These are phyloP conservation scores for Cyamopsis tetragonoloba DNA, from an alignment of 306 rosid species.

Conservation along the genomic window DNA sequence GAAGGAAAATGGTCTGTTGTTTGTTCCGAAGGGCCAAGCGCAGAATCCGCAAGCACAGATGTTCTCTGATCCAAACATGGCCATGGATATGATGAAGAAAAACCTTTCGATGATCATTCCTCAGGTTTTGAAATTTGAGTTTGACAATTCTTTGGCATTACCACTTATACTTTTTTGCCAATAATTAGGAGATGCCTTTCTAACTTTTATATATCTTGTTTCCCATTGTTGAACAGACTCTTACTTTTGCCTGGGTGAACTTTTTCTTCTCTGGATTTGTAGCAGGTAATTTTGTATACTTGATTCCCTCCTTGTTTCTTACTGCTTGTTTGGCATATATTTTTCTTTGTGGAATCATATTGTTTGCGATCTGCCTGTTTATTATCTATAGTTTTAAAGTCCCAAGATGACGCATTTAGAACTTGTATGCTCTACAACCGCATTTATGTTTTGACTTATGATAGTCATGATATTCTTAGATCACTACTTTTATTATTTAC, in stretches of 20 bases:
- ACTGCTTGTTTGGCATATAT: background rate
- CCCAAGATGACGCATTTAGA: no score
- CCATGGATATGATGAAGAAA: slow-evolving; percentile 99
- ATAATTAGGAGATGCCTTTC: background rate
- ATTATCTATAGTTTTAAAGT: background rate
- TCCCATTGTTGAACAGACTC: slow-evolving; percentile 65
- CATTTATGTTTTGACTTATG: background rate
- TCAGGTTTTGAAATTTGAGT: slow-evolving; percentile 52
- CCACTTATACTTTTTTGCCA: background rate
- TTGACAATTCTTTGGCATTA: background rate
- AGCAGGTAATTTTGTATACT: slow-evolving; percentile 60
- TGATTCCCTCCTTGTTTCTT: background rate
- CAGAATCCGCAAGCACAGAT: slow-evolving; percentile 92
- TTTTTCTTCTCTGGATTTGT: slow-evolving; percentile 99
- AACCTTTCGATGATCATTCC: slow-evolving; percentile 98
- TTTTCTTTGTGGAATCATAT: slow-evolving; percentile 8
- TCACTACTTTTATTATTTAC: slow-evolving; percentile 3
- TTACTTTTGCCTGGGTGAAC: slow-evolving; percentile 99
- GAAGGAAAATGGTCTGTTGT: slow-evolving; percentile 85
- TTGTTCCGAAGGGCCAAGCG: slow-evolving; percentile 91
- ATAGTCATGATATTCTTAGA: slow-evolving; percentile 4
- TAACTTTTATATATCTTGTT: slow-evolving; percentile 17
- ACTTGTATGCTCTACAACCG: background rate
- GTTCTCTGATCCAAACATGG: slow-evolving; percentile 99
- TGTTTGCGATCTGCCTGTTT: slow-evolving; percentile 11